Evolutionary conservation across 306 rosid species (phyloP), one percentile per base, ranked within the genome.

Genomic region (Prunus dulcis): DNA sequence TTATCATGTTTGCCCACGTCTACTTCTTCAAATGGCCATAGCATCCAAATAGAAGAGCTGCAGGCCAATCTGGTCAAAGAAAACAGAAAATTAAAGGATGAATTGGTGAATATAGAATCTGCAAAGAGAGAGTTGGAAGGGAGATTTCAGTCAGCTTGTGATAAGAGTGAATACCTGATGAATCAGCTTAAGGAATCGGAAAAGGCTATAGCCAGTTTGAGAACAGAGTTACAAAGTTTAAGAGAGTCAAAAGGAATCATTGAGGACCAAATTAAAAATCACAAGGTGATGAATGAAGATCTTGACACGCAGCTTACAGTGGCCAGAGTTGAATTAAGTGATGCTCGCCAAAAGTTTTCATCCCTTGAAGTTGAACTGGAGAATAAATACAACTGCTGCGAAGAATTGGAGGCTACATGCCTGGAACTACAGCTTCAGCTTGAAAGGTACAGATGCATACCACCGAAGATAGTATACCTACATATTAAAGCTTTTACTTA

Each of bases 401-500:
- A 86, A 84, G 95, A 92, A 77, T 72, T 91, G 81, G 96, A 92
- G 78, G 85, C 91, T 56, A 85, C 84, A 80, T 86, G 89, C 70
- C 80, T 89, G 84, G 98, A 94, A 80, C 81, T 87, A 60, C 97
- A 89, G 78, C 96, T 90, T 78, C 97, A 82, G 84, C 86, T 90
- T 62, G 89, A 85, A 87, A 90, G 98, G 98, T 94, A 81, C 79
- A 7, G 55, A 73, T 47, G 62, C 71, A 65, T 58, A 71, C 66
- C 64, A 76, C n/a, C 9, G 4, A 20, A 9, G 3, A 10, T 1
- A 6, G 41, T 20, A 25, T 2, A 20, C 64, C 17, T 4, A 64
- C 69, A 18, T 6, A 62, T 27, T 62, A 62, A 12, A 34, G 38
- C 41, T 82, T 38, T 80, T 46, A 19, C 71, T 80, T 75, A 9